A percentile compares a stretch with the other conserved stretches of the same genome.
Evolutionary conservation across 257 asterid species (phyloP).

Genomic region (Nicotiana tabacum): DNA sequence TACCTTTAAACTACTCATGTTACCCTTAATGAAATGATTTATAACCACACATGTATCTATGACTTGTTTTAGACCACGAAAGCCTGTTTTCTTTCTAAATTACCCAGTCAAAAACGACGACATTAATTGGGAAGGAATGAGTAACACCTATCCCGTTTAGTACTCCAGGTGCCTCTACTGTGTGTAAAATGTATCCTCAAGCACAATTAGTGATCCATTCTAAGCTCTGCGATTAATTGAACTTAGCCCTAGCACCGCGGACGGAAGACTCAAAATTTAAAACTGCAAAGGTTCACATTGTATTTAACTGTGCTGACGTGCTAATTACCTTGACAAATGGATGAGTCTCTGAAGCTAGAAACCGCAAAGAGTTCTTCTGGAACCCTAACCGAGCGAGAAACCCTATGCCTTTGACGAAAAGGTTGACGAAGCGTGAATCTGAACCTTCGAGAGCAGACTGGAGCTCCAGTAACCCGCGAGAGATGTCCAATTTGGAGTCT

Average conservation of each 20-base stretch:
- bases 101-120: no score
- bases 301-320: background rate
- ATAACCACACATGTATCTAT: no score
- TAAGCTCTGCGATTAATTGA: background rate
- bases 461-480: constrained; percentile 67
- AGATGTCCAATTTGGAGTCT: constrained; percentile 62
- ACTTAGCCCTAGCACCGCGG: background rate
- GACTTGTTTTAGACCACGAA: no score
- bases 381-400: constrained; percentile 64
- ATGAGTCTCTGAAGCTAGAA: constrained; percentile 50
- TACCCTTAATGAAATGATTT: no score
- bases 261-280: background rate
- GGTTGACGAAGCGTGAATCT: constrained; percentile 34
- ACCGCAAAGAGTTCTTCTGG: constrained; percentile 41
- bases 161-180: background rate
- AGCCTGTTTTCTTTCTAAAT: no score
- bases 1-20: no score
- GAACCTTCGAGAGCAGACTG: constrained; percentile 84
- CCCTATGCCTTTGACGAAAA: constrained; percentile 68
- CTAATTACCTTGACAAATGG: constrained; percentile 68
- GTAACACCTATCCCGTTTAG: background rate
- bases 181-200: background rate
- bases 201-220: background rate
- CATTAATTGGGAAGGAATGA: no score
- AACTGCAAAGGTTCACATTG: background rate